Conservation (phyloP, 805 yeast species). For the Cyberlindnera maclurae region DNA sequence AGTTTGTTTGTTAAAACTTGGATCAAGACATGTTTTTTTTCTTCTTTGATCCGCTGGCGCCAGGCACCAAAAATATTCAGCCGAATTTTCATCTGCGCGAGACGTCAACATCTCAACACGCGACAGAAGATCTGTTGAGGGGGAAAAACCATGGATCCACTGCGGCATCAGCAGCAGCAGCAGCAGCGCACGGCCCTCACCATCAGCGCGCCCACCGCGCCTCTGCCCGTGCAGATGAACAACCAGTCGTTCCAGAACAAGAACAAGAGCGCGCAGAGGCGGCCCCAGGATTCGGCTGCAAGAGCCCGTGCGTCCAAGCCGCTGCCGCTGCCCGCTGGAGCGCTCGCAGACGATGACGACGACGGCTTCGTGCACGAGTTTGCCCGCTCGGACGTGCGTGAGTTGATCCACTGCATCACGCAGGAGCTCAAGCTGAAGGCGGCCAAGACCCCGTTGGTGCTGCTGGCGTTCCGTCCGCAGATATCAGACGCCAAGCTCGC, state of each 20-base stretch:
- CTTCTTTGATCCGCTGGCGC: no score
- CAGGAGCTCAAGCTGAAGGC: slow-evolving; percentile 66
- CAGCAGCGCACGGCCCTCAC: no score
- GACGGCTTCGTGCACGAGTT: slow-evolving; percentile 36
- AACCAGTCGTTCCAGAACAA: slow-evolving; percentile 11
- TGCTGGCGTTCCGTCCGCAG: slow-evolving; percentile 73
- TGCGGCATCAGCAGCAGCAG: no score
- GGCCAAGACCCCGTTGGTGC: slow-evolving; percentile 61
- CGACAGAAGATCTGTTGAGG: no score
- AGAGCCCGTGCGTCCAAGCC: slow-evolving; percentile 3
- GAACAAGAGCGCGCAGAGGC: slow-evolving; percentile 5
- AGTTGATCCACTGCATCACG: slow-evolving; percentile 63
- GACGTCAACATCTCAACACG: no score
- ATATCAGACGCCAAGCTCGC: slow-evolving; percentile 55
- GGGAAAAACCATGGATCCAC: no score
- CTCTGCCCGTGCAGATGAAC: not conserved
- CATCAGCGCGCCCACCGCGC: no score
- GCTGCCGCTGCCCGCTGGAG: slow-evolving; percentile 12
- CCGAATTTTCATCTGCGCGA: no score
- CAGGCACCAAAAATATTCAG: no score
- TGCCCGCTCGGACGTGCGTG: slow-evolving; percentile 58
- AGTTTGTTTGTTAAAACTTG: no score
- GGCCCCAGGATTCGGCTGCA: slow-evolving; percentile 5
- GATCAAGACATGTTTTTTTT: no score
- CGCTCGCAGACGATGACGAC: slow-evolving; percentile 4